Evolutionary conservation across 2,329 filamentous ascomycete genomes (phyloP).

Genomic region (Amauroascus verrucosus): DNA sequence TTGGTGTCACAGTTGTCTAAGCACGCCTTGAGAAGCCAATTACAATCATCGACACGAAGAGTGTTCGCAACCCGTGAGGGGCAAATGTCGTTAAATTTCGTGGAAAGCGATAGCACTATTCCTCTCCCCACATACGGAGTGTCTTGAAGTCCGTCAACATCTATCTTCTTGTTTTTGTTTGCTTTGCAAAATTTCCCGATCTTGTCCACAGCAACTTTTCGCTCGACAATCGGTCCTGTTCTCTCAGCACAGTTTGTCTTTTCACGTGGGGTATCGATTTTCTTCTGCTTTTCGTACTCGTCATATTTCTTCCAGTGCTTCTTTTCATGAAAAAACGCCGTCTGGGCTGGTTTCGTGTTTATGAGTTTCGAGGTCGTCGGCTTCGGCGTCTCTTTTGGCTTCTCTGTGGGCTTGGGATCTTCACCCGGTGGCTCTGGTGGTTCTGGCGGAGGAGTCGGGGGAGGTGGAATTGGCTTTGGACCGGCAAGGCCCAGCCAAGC

Average conservation of each 20-base stretch:
- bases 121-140: neutral
- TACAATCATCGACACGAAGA: neutral
- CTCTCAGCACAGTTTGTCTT: conserved; percentile 3
- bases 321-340: neutral
- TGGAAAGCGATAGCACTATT: conserved; percentile 4
- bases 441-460: conserved; percentile 7
- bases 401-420: neutral
- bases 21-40: conserved; percentile 1
- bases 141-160: neutral
- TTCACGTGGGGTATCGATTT: neutral
- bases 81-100: conserved; percentile 1
- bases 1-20: conserved; percentile 5
- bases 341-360: conserved; percentile 4
- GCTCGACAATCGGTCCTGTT: conserved; percentile 2
- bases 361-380: neutral
- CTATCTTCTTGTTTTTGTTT: neutral
- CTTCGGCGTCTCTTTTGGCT: neutral
- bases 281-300: neutral
- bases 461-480: conserved; percentile 5
- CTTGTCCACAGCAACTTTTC: neutral
- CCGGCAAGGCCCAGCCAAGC: conserved; percentile 6
- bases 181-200: conserved; percentile 6
- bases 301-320: neutral
- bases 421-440: neutral
- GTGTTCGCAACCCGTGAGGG: conserved; percentile 1